A percentile compares a stretch with the other conserved stretches of the same genome.
Evolutionary conservation across 129 eudicot genomes (phyloP).

Genomic region (Pulicaria dysenterica): DNA sequence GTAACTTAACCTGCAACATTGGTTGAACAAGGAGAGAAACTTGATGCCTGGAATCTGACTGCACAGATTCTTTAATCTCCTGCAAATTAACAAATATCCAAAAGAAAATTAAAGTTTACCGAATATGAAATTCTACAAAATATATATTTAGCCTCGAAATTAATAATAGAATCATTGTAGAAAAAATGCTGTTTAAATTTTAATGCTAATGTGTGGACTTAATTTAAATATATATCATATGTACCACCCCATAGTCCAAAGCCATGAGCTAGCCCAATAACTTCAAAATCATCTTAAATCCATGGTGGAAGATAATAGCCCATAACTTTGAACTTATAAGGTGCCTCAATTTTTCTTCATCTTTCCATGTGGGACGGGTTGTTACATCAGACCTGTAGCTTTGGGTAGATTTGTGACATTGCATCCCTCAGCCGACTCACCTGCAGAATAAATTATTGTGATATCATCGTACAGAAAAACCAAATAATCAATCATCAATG

Average conservation of each 20-base stretch:
- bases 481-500: slow-evolving; percentile 4
- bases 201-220: neutral
- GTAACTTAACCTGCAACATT: slow-evolving; percentile 77
- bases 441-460: slow-evolving; percentile 19
- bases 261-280: too few relatives aligned
- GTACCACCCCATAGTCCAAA: too few relatives aligned
- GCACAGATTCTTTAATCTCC: slow-evolving; percentile 87
- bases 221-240: slow-evolving; percentile 22
- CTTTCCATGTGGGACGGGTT: too few relatives aligned
- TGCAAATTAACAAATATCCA: slow-evolving; percentile 27
- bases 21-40: slow-evolving; percentile 98
- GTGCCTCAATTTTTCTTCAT: too few relatives aligned
- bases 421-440: slow-evolving; percentile 83
- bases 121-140: slow-evolving; percentile 4
- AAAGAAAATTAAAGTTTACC: neutral
- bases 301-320: too few relatives aligned
- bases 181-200: neutral
- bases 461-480: neutral
- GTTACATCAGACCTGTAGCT: too few relatives aligned
- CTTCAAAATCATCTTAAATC: too few relatives aligned
- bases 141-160: neutral
- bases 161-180: neutral
- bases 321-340: too few relatives aligned
- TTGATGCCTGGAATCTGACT: slow-evolving; percentile 84
- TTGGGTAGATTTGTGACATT: slow-evolving; percentile 82